phyloP scores from a whole-genome alignment of 2,329 filamentous ascomycete genomes.

The Aaosphaeria arxii region DNA sequence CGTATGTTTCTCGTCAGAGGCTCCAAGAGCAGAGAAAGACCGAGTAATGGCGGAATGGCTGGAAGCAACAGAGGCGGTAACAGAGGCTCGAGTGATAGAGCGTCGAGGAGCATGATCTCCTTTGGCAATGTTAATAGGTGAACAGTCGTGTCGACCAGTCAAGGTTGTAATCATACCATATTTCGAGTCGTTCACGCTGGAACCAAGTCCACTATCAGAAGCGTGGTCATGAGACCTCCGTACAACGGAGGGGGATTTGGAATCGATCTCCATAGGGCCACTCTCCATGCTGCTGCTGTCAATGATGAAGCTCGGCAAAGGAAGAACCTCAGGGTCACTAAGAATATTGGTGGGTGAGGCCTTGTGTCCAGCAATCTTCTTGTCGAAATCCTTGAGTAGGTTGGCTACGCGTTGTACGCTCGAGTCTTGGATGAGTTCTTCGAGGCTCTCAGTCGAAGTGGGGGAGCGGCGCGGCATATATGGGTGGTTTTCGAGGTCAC shows the following conservation, averaged over 20 bases:
- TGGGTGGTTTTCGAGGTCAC: constrained; percentile 36
- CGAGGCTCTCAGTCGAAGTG: constrained; percentile 47
- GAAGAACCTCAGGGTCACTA: constrained; percentile 48
- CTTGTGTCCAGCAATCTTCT: constrained; percentile 39
- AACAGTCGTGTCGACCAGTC: constrained; percentile 12
- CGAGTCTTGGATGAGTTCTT: constrained; percentile 46
- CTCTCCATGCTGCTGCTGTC: constrained; percentile 37
- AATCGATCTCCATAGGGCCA: constrained; percentile 22
- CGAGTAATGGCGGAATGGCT: constrained; percentile 42
- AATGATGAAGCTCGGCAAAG: constrained; percentile 45
- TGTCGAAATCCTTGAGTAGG: constrained; percentile 45
- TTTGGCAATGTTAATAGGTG: constrained; percentile 34
- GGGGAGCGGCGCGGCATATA: constrained; percentile 48
- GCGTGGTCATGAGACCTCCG: constrained; percentile 60
- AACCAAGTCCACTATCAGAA: constrained; percentile 85
- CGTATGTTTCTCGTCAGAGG: constrained; percentile 47
- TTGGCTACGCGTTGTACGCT: constrained; percentile 45
- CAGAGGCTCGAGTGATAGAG: constrained; percentile 31
- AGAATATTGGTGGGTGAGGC: constrained; percentile 36
- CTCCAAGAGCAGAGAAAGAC: constrained; percentile 41
- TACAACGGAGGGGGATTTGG: constrained; percentile 37
- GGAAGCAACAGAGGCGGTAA: constrained; percentile 36
- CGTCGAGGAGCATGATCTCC: constrained; percentile 25
- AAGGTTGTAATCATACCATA: constrained; percentile 33
- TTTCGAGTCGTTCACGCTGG: constrained; percentile 65